Conservation (phyloP, 495 filamentous ascomycete species). For the Hypoxylon crocopeplum region DNA sequence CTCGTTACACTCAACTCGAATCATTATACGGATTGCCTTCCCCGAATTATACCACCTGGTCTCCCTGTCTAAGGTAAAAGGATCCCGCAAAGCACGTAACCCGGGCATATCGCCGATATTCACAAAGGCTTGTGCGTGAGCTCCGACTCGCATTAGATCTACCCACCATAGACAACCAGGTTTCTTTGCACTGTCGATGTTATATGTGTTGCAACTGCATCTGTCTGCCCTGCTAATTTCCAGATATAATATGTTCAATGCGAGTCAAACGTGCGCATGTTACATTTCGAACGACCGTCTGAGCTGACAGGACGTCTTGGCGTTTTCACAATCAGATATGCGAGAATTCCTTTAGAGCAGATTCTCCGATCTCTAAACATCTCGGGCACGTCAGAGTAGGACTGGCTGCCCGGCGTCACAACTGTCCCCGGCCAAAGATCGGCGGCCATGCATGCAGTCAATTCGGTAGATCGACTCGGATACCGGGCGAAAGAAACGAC, state of each 20-base stretch:
- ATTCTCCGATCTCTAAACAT: slow-evolving; percentile 11
- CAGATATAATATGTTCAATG: slow-evolving; percentile 24
- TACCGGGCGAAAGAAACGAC: slow-evolving; percentile 10
- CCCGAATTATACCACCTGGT: too few relatives aligned
- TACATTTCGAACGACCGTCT: slow-evolving; percentile 16
- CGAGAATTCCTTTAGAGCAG: too few relatives aligned
- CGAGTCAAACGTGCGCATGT: slow-evolving; percentile 33
- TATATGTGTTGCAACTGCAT: slow-evolving; percentile 8
- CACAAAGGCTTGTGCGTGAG: not conserved
- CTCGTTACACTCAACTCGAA: too few relatives aligned
- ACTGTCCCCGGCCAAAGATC: slow-evolving; percentile 14
- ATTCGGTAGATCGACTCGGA: slow-evolving; percentile 32
- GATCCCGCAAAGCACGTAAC: too few relatives aligned
- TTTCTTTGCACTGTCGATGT: slow-evolving; percentile 14
- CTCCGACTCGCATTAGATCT: not conserved
- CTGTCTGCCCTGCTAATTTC: slow-evolving; percentile 14
- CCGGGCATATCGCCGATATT: too few relatives aligned
- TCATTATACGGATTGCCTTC: too few relatives aligned
- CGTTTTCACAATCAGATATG: slow-evolving; percentile 15
- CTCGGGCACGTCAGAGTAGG: too few relatives aligned
- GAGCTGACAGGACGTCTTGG: slow-evolving; percentile 24
- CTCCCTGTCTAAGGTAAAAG: too few relatives aligned
- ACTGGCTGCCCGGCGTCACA: not conserved
- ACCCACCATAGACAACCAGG: slow-evolving; percentile 7
- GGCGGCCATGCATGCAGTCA: slow-evolving; percentile 19